Evolutionary conservation across 208 protist genomes (phyloP).

Genomic region (Leptomonas seymouri): DNA sequence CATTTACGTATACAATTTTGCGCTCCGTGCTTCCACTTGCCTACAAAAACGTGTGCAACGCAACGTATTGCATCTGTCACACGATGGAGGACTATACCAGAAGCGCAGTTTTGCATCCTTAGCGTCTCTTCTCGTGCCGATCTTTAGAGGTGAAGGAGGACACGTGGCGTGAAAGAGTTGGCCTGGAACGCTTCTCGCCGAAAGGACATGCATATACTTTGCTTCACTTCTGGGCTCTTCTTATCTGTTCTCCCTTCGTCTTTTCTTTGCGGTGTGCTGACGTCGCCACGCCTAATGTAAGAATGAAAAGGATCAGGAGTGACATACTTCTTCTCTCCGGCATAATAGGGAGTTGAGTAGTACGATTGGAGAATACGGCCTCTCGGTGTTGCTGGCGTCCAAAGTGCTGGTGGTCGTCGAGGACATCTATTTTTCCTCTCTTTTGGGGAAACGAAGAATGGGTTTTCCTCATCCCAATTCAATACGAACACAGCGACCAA

Average conservation of each 20-base stretch:
- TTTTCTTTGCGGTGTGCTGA: not conserved
- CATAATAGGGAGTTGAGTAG: not conserved
- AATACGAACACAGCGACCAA: not conserved
- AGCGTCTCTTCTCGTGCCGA: too few relatives aligned
- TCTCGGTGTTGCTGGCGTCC: conserved; percentile 14
- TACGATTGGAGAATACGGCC: not conserved
- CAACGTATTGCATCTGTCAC: too few relatives aligned
- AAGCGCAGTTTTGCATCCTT: too few relatives aligned
- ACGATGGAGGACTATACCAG: too few relatives aligned
- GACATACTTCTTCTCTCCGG: not conserved
- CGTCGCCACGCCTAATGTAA: not conserved
- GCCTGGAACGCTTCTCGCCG: too few relatives aligned
- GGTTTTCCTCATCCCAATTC: not conserved
- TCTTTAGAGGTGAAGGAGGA: too few relatives aligned
- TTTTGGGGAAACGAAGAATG: not conserved
- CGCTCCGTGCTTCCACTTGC: too few relatives aligned
- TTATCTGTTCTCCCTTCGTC: not conserved
- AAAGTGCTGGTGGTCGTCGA: conserved; percentile 5
- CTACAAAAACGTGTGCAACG: too few relatives aligned
- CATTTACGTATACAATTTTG: too few relatives aligned
- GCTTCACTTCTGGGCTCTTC: too few relatives aligned
- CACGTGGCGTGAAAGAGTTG: too few relatives aligned
- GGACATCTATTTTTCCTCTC: not conserved
- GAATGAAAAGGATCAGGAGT: not conserved
- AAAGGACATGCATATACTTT: too few relatives aligned